phyloP scores from a whole-genome alignment of 2,329 filamentous ascomycete species.

The Curvularia sp. region DNA sequence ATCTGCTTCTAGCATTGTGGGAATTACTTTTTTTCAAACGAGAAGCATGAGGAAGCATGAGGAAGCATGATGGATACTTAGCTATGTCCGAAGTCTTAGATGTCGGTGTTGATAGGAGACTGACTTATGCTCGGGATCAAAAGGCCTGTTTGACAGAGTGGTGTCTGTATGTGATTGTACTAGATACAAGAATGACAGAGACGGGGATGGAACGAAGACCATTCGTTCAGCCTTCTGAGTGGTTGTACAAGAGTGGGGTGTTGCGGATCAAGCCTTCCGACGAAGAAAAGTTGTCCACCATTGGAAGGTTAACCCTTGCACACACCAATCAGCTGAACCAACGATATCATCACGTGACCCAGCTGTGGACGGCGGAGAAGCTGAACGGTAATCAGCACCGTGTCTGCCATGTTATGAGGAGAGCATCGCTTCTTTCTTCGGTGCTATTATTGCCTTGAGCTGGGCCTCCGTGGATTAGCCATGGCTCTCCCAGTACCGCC shows the following conservation, averaged over 20 bases:
- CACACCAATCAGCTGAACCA: conserved; percentile 25
- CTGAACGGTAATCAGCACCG: conserved; percentile 21
- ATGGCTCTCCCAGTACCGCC: conserved; percentile 45
- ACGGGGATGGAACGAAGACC: conserved; percentile 6
- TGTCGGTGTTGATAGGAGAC: conserved; percentile 32
- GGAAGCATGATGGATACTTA: conserved; percentile 16
- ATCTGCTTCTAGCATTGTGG: conserved; percentile 40
- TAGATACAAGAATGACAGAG: conserved; percentile 40
- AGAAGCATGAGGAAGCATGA: conserved; percentile 7
- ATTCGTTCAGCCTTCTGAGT: conserved; percentile 1
- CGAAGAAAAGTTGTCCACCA: conserved; percentile 9
- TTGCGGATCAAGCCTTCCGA: conserved; percentile 5
- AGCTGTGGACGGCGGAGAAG: conserved; percentile 20
- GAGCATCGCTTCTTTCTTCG: conserved; percentile 1
- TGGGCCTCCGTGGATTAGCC: conserved; percentile 6
- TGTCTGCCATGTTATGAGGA: conserved; percentile 11
- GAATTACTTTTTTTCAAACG: background rate
- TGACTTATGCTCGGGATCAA: conserved; percentile 12
- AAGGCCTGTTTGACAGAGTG: conserved; percentile 34
- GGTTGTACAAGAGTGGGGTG: conserved; percentile 33
- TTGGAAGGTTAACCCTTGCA: conserved; percentile 7
- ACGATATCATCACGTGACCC: conserved; percentile 33
- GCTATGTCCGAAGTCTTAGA: conserved; percentile 28
- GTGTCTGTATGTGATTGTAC: conserved; percentile 10
- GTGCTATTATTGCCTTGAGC: background rate